These are phyloP conservation scores for Geotrichum aggregatum DNA, from an alignment of 1,139 yeast genomes.

Conservation along the genomic window DNA sequence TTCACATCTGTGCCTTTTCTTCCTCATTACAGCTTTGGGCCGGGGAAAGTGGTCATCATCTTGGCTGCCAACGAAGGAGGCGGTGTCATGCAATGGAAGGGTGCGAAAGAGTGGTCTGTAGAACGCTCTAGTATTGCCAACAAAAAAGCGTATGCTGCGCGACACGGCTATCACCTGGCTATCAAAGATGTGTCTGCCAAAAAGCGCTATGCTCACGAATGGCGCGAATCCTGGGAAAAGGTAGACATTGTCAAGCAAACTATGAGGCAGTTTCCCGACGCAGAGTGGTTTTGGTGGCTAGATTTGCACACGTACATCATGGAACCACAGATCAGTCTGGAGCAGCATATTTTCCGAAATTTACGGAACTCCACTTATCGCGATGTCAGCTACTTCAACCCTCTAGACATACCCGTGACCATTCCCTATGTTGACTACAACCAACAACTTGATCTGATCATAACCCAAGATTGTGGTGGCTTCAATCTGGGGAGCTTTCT, in stretches of 20 bases:
- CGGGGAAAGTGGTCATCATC: slow-evolving; percentile 70
- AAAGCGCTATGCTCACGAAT: slow-evolving; percentile 90
- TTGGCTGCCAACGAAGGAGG: slow-evolving; percentile 97
- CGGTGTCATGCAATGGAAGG: slow-evolving; percentile 95
- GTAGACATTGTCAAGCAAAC: slow-evolving; percentile 89
- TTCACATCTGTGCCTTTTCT: slow-evolving; percentile 41
- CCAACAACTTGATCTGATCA: slow-evolving; percentile 68
- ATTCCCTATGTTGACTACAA: slow-evolving; percentile 72
- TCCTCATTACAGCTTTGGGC: slow-evolving; percentile 39
- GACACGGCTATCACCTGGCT: slow-evolving; percentile 85
- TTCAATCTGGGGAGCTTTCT: slow-evolving; percentile 89
- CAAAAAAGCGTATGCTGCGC: slow-evolving; percentile 79
- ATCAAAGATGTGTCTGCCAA: slow-evolving; percentile 86
- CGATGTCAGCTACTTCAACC: slow-evolving; percentile 65
- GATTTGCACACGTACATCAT: slow-evolving; percentile 91
- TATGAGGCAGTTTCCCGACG: slow-evolving; percentile 88
- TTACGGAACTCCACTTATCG: slow-evolving; percentile 70
- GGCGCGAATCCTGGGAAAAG: slow-evolving; percentile 98
- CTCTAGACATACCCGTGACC: slow-evolving; percentile 61
- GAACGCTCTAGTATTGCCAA: slow-evolving; percentile 88
- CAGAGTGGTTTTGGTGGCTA: slow-evolving; percentile 99
- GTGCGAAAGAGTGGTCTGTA: slow-evolving; percentile 96
- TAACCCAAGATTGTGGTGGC: slow-evolving; percentile 97
- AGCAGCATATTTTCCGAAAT: slow-evolving; percentile 67
- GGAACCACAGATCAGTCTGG: slow-evolving; percentile 86